Evolutionary conservation across 305 asterid genomes (phyloP).

Genomic region (Ilex paraguariensis): DNA sequence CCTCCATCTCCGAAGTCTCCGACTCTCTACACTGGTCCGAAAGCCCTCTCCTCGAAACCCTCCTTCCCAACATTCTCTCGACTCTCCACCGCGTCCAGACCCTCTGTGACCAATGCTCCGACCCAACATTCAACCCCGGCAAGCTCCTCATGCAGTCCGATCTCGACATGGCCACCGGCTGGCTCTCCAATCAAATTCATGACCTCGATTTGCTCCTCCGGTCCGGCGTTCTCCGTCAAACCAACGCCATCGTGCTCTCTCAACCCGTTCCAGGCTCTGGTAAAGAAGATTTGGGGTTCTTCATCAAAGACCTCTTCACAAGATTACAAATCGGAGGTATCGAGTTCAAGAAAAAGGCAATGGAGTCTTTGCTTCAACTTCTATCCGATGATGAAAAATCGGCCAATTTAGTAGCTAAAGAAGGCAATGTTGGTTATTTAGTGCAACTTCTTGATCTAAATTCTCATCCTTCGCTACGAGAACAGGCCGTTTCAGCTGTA

Average conservation of each 20-base stretch:
- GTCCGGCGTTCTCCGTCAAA: conserved; percentile 84
- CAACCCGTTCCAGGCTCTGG: conserved; percentile 50
- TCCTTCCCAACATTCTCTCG: conserved; percentile 49
- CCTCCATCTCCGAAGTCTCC: conserved; percentile 40
- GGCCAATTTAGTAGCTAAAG: conserved; percentile 47
- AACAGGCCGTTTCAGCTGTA: conserved; percentile 58
- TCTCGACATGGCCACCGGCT: conserved; percentile 81
- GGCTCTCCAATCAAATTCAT: conserved; percentile 63
- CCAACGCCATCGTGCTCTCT: conserved; percentile 85
- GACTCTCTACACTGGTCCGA: conserved; percentile 71
- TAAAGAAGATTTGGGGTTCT: conserved; percentile 50
- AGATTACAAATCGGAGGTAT: conserved; percentile 83
- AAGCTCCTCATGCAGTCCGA: conserved; percentile 93
- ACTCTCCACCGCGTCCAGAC: conserved; percentile 56
- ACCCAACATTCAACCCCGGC: conserved; percentile 47
- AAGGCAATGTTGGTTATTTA: conserved; percentile 50
- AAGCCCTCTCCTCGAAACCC: conserved; percentile 44
- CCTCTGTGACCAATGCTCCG: conserved; percentile 43
- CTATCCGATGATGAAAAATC: conserved; percentile 55
- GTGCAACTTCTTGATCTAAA: conserved; percentile 51
- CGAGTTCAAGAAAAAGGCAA: conserved; percentile 73
- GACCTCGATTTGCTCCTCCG: conserved; percentile 78
- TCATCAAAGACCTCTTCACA: conserved; percentile 64
- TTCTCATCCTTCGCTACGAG: conserved; percentile 34
- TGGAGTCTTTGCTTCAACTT: conserved; percentile 61